A percentile compares a stretch with the other conserved stretches of the same genome.
Conservation (phyloP, 1,139 yeast species). For the Yamadazyma pseudoaaseri region DNA sequence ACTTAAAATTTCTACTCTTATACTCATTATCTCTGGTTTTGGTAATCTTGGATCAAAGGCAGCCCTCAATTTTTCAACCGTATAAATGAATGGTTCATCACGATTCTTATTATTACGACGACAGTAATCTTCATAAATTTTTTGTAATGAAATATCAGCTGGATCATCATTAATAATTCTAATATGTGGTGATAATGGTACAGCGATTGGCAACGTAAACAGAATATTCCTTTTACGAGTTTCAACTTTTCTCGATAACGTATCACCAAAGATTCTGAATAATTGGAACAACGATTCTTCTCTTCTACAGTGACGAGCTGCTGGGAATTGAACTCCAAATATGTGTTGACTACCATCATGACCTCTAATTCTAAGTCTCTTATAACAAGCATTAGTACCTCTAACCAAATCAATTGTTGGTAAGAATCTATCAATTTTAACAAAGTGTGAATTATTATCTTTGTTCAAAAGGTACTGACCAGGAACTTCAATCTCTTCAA, state of each 20-base stretch:
- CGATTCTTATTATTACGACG: conserved; percentile 69
- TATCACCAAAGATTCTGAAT: conserved; percentile 83
- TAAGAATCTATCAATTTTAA: conserved; percentile 88
- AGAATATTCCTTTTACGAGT: conserved; percentile 82
- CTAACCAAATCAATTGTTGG: conserved; percentile 88
- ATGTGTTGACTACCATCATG: conserved; percentile 90
- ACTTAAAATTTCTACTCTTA: conserved; percentile 85
- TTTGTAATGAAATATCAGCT: conserved; percentile 76
- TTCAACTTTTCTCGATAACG: conserved; percentile 78
- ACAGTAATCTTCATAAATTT: conserved; percentile 87
- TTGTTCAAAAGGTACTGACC: conserved; percentile 88
- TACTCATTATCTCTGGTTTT: conserved; percentile 85
- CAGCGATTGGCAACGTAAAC: conserved; percentile 87
- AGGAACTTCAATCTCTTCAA: conserved; percentile 96
- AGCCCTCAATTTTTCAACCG: conserved; percentile 82
- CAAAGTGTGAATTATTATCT: conserved; percentile 83
- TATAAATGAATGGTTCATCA: conserved; percentile 87
- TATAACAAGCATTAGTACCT: conserved; percentile 90
- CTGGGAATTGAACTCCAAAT: conserved; percentile 96
- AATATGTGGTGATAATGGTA: conserved; percentile 93
- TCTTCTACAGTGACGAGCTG: conserved; percentile 95
- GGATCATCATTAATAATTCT: conserved; percentile 86
- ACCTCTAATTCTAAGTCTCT: conserved; percentile 86
- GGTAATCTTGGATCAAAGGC: conserved; percentile 93
- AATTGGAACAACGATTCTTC: conserved; percentile 93